Evolutionary conservation across 371 early-diverging fungal species (phyloP).

Genomic region (Dichotomocladium elegans): DNA sequence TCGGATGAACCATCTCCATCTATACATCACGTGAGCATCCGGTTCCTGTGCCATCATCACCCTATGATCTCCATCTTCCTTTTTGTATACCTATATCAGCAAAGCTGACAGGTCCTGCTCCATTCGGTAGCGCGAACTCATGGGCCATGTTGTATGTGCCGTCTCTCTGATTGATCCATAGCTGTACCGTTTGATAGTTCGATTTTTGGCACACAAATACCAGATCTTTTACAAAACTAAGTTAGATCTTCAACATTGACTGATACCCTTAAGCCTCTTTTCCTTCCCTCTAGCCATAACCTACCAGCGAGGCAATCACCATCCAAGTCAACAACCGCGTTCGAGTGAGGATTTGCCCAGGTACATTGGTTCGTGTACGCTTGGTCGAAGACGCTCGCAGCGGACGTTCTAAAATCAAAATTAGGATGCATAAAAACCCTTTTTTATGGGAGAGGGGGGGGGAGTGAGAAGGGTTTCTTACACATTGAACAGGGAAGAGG

Average conservation of each 20-base stretch:
- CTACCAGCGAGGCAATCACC: conserved; percentile 86
- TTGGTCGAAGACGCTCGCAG: conserved; percentile 18
- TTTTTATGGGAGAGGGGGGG: no score
- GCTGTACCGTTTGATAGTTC: conserved; percentile 53
- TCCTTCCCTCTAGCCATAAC: not conserved
- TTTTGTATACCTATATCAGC: conserved; percentile 67
- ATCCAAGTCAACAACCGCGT: conserved; percentile 87
- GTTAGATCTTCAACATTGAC: no score
- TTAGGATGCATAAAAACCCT: no score
- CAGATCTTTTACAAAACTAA: conserved; percentile 50
- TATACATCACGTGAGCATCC: conserved; percentile 3
- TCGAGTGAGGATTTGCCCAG: conserved; percentile 78
- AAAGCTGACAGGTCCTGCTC: conserved; percentile 80
- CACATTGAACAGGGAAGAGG: conserved; percentile 27
- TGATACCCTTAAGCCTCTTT: not conserved
- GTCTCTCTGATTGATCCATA: conserved; percentile 71
- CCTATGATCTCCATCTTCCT: not conserved
- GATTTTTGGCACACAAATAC: conserved; percentile 73
- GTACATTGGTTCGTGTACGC: conserved; percentile 47
- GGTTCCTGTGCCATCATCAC: not conserved
- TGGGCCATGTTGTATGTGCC: conserved; percentile 59
- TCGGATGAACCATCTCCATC: conserved; percentile 90
- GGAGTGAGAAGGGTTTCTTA: conserved; percentile 22
- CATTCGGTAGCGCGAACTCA: conserved; percentile 58
- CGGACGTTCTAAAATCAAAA: conserved; percentile 22